Base-by-base conservation (phyloP, 208 protist genomes). In the Leishmania arabica region DNA sequence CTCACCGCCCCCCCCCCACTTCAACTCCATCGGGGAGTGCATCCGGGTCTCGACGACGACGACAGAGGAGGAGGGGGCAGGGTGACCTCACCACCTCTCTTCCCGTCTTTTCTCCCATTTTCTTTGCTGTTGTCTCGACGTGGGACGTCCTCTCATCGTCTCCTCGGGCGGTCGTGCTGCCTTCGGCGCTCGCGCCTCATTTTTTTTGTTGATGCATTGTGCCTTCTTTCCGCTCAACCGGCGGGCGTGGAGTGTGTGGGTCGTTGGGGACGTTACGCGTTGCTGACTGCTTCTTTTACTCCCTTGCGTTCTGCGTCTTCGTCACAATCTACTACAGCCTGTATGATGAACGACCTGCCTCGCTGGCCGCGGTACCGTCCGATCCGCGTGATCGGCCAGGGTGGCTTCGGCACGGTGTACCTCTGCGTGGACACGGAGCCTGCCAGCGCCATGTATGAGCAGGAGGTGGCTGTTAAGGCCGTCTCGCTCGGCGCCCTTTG, bases 361-460 rank as follows among this genome's bases (percentile, higher is more conserved):
- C 82, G 84, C 64, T 94, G 92, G 90, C 71, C 66, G 42, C 90
- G 90, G 45, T 96, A 95, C 80, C 76, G 56, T 5, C 85, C 88
- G 17, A 34, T 87, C n/a, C 78, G 86, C 13, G 71, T 91, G 37
- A 90, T 96, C 66, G 93, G 93, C 34, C 60, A 84, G 53, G 93
- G 93, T 11, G 86, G 89, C 56, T 96, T 93, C 68, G 93, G 91
- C n/a, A 88, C 81, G 69, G 93, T 96, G 4, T 96, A 94, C 82
- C 88, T 95, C n/a, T 94, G 93, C 84, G 60, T 80, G 17, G 90
- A 94, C 79, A 80, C 60, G 45, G 78, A 87, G 87, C 77, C 74
- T 0, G 84, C 66, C 42, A 89, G 75, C 37, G 1, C 24, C 31
- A 24, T 56, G 24, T 77, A 78, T 66, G 49, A 11, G 56, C 65